Base-by-base conservation (phyloP, 2,329 filamentous ascomycete genomes). In the Pestalotiopsis sp. region DNA sequence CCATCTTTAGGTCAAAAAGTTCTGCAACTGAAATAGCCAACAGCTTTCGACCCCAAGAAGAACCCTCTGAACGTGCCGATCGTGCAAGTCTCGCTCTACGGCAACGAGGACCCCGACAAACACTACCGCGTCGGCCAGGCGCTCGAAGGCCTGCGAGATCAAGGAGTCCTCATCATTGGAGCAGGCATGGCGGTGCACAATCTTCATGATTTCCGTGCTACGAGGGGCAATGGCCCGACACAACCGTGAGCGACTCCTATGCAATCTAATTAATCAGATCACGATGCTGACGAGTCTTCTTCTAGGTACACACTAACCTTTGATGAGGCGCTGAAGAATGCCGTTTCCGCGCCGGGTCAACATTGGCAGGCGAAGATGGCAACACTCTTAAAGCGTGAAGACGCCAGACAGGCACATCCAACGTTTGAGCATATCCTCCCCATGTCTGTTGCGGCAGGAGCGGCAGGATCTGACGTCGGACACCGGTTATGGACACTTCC, bases 381-480 rank as follows among this genome's bases (percentile, higher is more conserved):
- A 64, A 79, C 79, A 25, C 74, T 88, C 74, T 71, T 88, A 71
- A 80, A 80, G 70, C 81, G 86, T 67, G 73, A 73, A 1, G 88
- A 90, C 81, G 87, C 87, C 1, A 84, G 86, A 69, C 82, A 86
- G 74, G 89, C 89, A 11, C 89, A 92, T 81, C 90, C 90, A n/a
- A 84, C 80, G 2, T 86, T 90, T 71, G 89, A 91, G 58, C 89
- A 91, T 80, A 76, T 91, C 60, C 75, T 91, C 68, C 90, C 90
- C 0, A 82, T 91, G 23, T 81, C 89, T 75, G 81, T 91, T 68
- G 85, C 81, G 14, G 86, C 87, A 2, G 88, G 87, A 1, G 87
- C 88, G 62, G 87, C 85, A 1, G 85, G 84, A 57, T 64, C 62
- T 39, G 72, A 74, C 23, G 12, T 70, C 39, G 65, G 69, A 14